Percentiles rank a stretch among this genome's conserved stretches.
Conservation (phyloP, 768 basidiomycete genomes). For the Macrolepiota dolichaula region DNA sequence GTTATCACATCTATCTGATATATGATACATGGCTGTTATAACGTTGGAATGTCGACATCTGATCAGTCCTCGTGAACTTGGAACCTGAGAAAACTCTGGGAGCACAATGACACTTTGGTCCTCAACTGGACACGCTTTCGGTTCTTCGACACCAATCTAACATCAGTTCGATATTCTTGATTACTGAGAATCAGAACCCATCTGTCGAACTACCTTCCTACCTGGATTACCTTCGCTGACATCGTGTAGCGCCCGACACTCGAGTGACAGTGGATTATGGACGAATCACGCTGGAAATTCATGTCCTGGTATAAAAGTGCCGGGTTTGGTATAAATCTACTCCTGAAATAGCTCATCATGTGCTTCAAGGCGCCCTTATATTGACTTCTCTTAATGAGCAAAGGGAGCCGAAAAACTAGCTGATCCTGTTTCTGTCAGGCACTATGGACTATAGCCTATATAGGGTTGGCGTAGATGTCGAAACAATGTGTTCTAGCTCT, state of each 20-base stretch:
- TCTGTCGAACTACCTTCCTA: too few relatives aligned
- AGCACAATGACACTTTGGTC: too few relatives aligned
- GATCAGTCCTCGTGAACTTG: neutral
- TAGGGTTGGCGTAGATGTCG: slow-evolving; percentile 31
- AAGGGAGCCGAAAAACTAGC: neutral
- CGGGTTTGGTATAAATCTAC: neutral
- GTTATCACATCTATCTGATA: too few relatives aligned
- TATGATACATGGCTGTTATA: neutral
- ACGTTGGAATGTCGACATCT: neutral
- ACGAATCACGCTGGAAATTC: too few relatives aligned
- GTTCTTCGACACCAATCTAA: too few relatives aligned
- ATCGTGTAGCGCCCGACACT: too few relatives aligned
- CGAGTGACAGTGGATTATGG: too few relatives aligned
- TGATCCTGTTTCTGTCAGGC: neutral
- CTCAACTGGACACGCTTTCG: too few relatives aligned
- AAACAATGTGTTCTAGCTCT: slow-evolving; percentile 16
- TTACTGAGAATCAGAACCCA: too few relatives aligned
- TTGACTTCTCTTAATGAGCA: neutral
- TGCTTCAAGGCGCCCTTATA: neutral
- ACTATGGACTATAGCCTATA: slow-evolving; percentile 12
- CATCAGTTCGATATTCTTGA: too few relatives aligned
- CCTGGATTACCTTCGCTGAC: too few relatives aligned
- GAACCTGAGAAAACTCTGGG: neutral
- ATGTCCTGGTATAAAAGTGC: neutral
- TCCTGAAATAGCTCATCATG: neutral